Base-by-base conservation (phyloP, 352 stramenopile genomes). In the Peronospora belbahrii region DNA sequence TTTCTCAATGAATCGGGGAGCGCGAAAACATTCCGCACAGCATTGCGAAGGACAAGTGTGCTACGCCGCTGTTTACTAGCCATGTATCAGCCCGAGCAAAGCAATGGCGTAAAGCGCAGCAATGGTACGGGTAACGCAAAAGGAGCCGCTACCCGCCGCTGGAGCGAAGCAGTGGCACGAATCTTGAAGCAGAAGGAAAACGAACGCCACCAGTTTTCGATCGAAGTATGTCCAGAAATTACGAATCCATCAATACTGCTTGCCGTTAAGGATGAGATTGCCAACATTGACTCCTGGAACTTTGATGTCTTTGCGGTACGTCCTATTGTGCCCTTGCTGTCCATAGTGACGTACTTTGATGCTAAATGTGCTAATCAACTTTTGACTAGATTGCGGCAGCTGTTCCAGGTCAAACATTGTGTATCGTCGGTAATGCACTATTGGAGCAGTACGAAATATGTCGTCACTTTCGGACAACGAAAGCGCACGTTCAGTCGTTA, bases 1-100 rank as follows among this genome's bases (percentile, higher is more conserved):
- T 91, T 83, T 48, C 72, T 88, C 47, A 76, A 86, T 47, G 77
- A 87, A 64, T 80, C 67, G 8, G 77, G 86, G 39, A 82, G 63
- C 32, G 69, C 62, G 33, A 86, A 84, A 56, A 83, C 61, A 4
- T 85, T 88, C 28, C 74, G 74, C 11, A 70, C 68, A 3, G 74
- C 76, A 6, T 48, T 88, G 43, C 72, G 74, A 3, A 74, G 77
- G 33, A 88, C 76, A 18, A 88, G 80, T 30, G 74, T 91, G 40
- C 54, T 88, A 20, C 75, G 75, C 14, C 69, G 75, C 11, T 88
- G 74, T 58, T 46, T 91, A 5, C 54, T 79, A 19, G 74, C 74
- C 36, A 88, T 88, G 77, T 83, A 85, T 20, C 70, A 74, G 19
- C 56, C 52, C 4, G 61, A 83, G 14, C 15, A 41, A 14, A 38